phyloP scores from a whole-genome alignment of 257 asterid species.

The Datura wrightii region DNA sequence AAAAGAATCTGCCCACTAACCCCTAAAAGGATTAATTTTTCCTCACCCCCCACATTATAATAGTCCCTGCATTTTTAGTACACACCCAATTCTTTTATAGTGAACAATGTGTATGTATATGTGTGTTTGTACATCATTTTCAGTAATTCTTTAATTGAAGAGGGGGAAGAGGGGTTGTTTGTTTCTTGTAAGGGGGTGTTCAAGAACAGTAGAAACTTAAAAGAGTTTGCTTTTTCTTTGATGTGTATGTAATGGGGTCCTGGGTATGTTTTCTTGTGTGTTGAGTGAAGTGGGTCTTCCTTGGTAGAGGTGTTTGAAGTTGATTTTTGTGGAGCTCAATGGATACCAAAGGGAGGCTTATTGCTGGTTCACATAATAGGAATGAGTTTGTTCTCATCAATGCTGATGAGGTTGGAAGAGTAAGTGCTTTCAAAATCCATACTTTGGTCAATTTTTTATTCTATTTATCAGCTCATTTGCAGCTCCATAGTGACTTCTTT shows the following conservation, averaged over 20 bases:
- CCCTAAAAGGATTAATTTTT: background rate
- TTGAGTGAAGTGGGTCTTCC: background rate
- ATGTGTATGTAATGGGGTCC: conserved; percentile 24
- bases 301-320: conserved; percentile 32
- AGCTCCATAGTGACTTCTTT: background rate
- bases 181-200: conserved; percentile 27
- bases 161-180: background rate
- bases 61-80: background rate
- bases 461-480: background rate
- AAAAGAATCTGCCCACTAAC: conserved; percentile 45
- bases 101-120: background rate
- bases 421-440: conserved; percentile 43
- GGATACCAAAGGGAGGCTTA: conserved; percentile 96
- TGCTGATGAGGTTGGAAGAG: conserved; percentile 99
- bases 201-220: conserved; percentile 23
- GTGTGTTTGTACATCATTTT: conserved; percentile 55
- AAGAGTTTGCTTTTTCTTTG: background rate
- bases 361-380: conserved; percentile 97
- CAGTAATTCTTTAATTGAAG: conserved; percentile 52
- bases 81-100: conserved; percentile 26
- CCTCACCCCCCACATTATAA: background rate
- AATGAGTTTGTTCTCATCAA: conserved; percentile 96
- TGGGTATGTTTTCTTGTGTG: conserved; percentile 35
- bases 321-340: conserved; percentile 40
- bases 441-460: conserved; percentile 25